Evolutionary conservation across 352 stramenopile genomes (phyloP).

Genomic region (Globisporangium sylvaticum): DNA sequence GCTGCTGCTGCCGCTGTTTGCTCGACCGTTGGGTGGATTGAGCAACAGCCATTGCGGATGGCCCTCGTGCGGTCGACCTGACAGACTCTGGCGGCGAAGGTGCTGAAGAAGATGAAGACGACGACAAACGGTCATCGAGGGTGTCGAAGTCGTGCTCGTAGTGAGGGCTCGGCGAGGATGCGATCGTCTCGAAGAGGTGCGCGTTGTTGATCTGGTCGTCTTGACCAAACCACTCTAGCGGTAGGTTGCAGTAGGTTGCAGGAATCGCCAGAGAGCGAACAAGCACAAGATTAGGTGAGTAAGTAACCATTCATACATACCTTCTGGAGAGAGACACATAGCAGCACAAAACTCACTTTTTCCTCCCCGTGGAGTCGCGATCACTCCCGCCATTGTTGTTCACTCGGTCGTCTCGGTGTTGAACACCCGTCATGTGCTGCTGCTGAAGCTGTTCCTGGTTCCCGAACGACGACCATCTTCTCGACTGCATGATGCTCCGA

Average conservation of each 20-base stretch:
- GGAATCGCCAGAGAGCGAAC: background rate
- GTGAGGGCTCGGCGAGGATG: conserved; percentile 27
- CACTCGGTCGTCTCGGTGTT: background rate
- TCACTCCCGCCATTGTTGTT: background rate
- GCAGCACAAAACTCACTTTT: conserved; percentile 6
- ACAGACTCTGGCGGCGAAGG: background rate
- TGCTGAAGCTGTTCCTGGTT: conserved; percentile 33
- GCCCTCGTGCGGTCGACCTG: background rate
- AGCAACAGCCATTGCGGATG: background rate
- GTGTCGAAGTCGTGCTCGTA: conserved; percentile 14
- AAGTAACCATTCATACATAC: background rate
- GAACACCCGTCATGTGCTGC: background rate
- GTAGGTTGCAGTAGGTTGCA: conserved; percentile 4
- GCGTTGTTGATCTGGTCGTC: conserved; percentile 59
- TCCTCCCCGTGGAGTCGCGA: conserved; percentile 1
- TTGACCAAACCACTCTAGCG: conserved; percentile 45
- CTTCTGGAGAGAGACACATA: background rate
- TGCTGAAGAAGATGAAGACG: background rate
- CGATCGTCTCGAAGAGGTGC: conserved; percentile 49
- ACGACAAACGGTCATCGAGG: background rate
- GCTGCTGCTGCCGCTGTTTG: background rate
- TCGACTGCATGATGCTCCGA: conserved; percentile 21
- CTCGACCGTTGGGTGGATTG: background rate
- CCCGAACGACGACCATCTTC: conserved; percentile 39
- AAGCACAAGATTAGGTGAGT: background rate